Evolutionary conservation across 768 basidiomycete genomes (phyloP), one percentile per base, ranked within the genome.

Genomic region (Bullera alba): DNA sequence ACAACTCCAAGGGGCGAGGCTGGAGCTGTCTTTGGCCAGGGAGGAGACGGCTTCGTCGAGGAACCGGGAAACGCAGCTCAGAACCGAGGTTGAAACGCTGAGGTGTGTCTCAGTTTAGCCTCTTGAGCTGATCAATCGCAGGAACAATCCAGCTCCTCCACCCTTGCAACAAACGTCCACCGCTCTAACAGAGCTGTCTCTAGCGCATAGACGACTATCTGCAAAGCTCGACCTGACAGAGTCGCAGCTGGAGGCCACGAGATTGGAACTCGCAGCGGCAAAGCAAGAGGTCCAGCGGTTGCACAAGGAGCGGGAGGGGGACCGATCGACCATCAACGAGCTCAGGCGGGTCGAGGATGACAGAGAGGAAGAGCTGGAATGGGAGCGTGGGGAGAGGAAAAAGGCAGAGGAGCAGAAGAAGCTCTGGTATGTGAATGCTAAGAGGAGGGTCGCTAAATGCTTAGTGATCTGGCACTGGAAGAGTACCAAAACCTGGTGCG

Each of bases 201-300:
- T 74, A 3, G 73, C 73, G 2, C 73, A 74, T 46, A 51, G 73
- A 1, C 58, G 69, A 4, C 55, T 74, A 8, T 68, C 64, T 0
- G 52, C 67, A 16, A 71, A 71, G 46, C 51, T 73, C 1, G 69
- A 70, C 46, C 34, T 66, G 10, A 65, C 69, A 0, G 72, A 72
- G 38, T 50, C 51, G 6, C 23, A 47, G 8, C 54, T 69, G 17
- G 28, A 50, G 1, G 35, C 55, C 4, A 43, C 51, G 1, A 50
- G 54, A 36, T 52, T 55, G 2, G 56, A 65, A 21, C 41, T 62
- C 3, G 57, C 59, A 8, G 53, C 54, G 22, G 36, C 52, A 16
- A 46, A 60, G 26, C 52, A 61, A 21, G 69, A 67, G 32, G 29
- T 63, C 15, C 35, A 42, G 25, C 30, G 61, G 32, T 29, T 67